Evolutionary conservation across 345 rosid genomes (phyloP).

Genomic region (Melaleuca alternifolia): DNA sequence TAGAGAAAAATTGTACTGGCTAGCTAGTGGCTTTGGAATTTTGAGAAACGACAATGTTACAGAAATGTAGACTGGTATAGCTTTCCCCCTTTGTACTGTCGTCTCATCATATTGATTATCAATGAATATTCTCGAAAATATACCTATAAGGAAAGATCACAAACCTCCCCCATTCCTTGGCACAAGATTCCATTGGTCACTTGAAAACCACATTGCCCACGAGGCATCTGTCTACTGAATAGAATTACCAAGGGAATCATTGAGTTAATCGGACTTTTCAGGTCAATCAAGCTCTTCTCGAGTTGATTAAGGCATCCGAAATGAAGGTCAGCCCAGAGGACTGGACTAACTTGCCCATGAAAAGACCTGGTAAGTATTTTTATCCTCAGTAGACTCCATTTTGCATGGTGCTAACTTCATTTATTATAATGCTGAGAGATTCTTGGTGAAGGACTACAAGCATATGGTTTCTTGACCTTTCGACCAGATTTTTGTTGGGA

Average conservation of each 20-base stretch:
- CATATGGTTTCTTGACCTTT: neutral
- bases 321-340: constrained; percentile 38
- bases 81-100: neutral
- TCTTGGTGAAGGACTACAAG: neutral
- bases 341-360: constrained; percentile 31
- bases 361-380: constrained; percentile 30
- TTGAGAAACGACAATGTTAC: neutral
- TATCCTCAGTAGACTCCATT: neutral
- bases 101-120: neutral
- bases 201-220: neutral
- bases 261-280: constrained; percentile 15
- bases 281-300: constrained; percentile 85
- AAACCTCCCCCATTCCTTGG: neutral
- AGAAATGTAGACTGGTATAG: neutral
- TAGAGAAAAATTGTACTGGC: neutral
- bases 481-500: neutral
- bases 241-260: neutral
- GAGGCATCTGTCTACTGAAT: neutral
- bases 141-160: neutral
- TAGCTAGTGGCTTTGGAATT: neutral
- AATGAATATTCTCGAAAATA: neutral
- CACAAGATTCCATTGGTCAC: neutral
- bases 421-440: neutral
- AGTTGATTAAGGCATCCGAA: constrained; percentile 58
- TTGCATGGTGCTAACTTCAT: neutral